phyloP scores from a whole-genome alignment of 768 basidiomycete species.

The Postia placenta region DNA sequence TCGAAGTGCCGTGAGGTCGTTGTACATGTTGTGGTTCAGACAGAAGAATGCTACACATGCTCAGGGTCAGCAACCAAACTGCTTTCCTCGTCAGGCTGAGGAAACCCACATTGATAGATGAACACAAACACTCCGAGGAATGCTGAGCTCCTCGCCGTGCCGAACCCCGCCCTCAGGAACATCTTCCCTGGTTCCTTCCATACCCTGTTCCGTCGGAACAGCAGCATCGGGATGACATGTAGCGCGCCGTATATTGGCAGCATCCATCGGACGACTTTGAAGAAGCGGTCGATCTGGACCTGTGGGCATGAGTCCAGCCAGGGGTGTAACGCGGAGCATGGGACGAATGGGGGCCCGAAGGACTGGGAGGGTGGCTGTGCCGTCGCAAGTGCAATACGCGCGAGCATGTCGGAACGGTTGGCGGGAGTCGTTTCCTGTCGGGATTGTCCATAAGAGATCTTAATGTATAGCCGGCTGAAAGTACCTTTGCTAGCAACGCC shows the following conservation, averaged over 20 bases:
- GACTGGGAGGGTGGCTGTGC: conserved; percentile 23
- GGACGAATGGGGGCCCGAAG: conserved; percentile 46
- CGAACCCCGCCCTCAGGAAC: conserved; percentile 56
- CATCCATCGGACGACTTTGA: conserved; percentile 80
- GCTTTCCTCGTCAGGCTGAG: neutral
- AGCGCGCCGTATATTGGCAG: conserved; percentile 81
- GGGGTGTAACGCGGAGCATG: conserved; percentile 79
- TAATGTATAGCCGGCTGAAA: conserved; percentile 30
- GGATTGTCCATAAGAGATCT: neutral
- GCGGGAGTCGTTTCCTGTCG: conserved; percentile 44
- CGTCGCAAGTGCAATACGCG: conserved; percentile 33
- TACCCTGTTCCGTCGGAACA: conserved; percentile 74
- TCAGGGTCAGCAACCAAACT: neutral
- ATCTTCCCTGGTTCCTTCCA: conserved; percentile 59
- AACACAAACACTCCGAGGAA: conserved; percentile 83
- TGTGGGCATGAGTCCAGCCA: conserved; percentile 51
- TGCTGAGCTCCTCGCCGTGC: conserved; percentile 77
- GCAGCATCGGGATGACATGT: conserved; percentile 80
- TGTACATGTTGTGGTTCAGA: conserved; percentile 56
- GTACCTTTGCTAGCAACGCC: conserved; percentile 34
- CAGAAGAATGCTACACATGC: conserved; percentile 53
- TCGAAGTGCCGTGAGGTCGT: conserved; percentile 30
- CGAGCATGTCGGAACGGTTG: conserved; percentile 45
- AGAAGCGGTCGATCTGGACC: conserved; percentile 65
- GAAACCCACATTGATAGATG: conserved; percentile 69